phyloP scores from a whole-genome alignment of 805 yeast species.

The Zygoascus tannicola region DNA sequence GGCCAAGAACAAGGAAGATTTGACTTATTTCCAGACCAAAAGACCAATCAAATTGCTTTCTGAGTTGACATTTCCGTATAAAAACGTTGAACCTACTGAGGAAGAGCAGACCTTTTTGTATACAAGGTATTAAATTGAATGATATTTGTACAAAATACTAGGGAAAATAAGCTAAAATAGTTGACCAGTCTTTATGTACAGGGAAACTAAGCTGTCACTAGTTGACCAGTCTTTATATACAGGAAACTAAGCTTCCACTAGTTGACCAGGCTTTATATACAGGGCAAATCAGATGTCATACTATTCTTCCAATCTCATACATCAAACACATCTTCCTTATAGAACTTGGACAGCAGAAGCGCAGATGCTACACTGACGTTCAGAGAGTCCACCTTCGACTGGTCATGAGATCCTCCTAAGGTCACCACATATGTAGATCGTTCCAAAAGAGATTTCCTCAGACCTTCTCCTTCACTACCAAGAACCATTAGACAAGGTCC shows the following conservation, averaged over 20 bases:
- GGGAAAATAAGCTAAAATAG: too few relatives aligned
- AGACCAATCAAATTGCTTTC: slow-evolving; percentile 40
- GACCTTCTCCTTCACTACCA: slow-evolving; percentile 83
- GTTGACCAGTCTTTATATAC: slow-evolving; percentile 41
- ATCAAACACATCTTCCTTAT: slow-evolving; percentile 13
- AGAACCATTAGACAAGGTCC: slow-evolving; percentile 63
- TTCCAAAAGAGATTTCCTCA: slow-evolving; percentile 54
- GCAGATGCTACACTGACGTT: slow-evolving; percentile 90
- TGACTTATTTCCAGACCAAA: slow-evolving; percentile 39
- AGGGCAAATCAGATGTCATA: slow-evolving; percentile 8
- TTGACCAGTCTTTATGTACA: too few relatives aligned
- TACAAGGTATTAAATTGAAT: slow-evolving; percentile 8
- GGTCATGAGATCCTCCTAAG: slow-evolving; percentile 12
- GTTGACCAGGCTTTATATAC: slow-evolving; percentile 12
- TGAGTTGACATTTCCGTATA: slow-evolving; percentile 53
- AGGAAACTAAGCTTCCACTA: slow-evolving; percentile 18
- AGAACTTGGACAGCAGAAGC: slow-evolving; percentile 37
- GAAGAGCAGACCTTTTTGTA: slow-evolving; percentile 12
- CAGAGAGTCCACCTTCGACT: slow-evolving; percentile 53
- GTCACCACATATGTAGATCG: slow-evolving; percentile 24
- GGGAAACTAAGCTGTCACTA: too few relatives aligned
- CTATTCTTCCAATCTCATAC: neutral
- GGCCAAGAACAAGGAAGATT: slow-evolving; percentile 53
- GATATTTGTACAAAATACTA: too few relatives aligned
- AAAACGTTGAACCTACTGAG: slow-evolving; percentile 18